Evolutionary conservation across 2,329 filamentous ascomycete species (phyloP), one percentile per base, ranked within the genome.

Genomic region (Leptographium flavum): DNA sequence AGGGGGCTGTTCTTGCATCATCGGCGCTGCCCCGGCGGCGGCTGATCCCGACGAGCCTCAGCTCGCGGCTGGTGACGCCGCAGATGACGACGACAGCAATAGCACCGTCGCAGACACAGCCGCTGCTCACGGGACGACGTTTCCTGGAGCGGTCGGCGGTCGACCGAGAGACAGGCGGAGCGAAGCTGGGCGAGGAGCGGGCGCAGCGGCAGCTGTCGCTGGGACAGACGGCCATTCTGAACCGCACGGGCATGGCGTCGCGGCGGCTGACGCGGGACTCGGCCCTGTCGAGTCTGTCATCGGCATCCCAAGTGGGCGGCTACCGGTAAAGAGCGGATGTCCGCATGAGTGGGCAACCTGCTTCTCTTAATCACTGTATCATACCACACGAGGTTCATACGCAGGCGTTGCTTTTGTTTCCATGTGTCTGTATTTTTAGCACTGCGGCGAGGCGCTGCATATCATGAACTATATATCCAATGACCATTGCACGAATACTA

Each of bases 11-110:
- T 27, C 54, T 65, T 1, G 50, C 39, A 3, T 65, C 68, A 22
- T 69, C 70, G 3, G 64, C 65, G 13, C 58, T 78, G 15, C 72
- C 73, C 6, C 67, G 74, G 37, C 68, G 75, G 42, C 68, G 75
- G 19, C 61, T 76, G 42, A 65, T 66, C 15, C 64, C 70, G 8
- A 68, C 73, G 0, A 67, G 64, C 21, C 56, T 71, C 37, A 65
- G 65, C 46, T 69, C 69, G 42, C 67, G 73, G 23, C 54, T 74
- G 9, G 60, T 64, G 3, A 56, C 61, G 5, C 62, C 67, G 3
- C 61, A 61, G 15, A 55, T 62, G 7, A 56, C 63, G 2, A 58
- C 65, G 6, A 56, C 61, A 3, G 49, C 59, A 2, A 52, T 45
- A 3, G 43, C 47, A 2, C 38, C 47, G 11, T 31, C 37, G 19